These are phyloP conservation scores for Podaxis rugospora DNA, from an alignment of 768 basidiomycete genomes.

Conservation along the genomic window DNA sequence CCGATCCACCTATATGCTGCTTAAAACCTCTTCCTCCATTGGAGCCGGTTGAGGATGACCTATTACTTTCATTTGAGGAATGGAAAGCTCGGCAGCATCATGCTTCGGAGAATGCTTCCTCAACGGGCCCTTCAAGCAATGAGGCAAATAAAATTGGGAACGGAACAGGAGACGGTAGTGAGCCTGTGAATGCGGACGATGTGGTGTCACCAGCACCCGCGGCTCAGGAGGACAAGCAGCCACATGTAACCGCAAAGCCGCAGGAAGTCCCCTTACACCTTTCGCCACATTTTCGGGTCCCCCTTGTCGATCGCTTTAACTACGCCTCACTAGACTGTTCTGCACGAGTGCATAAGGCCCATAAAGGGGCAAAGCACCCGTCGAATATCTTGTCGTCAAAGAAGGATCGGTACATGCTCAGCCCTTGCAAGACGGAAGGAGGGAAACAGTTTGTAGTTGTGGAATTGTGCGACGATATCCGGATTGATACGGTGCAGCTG, in stretches of 20 bases:
- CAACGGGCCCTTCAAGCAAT: conserved; percentile 16
- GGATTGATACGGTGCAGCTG: conserved; percentile 93
- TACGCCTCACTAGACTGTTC: conserved; percentile 93
- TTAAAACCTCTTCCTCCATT: conserved; percentile 49
- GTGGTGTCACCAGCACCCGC: not conserved
- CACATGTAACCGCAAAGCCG: conserved; percentile 18
- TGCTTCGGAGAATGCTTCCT: conserved; percentile 23
- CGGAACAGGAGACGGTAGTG: conserved; percentile 5
- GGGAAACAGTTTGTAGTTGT: conserved; percentile 79
- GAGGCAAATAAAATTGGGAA: conserved; percentile 5
- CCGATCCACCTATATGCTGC: conserved; percentile 64
- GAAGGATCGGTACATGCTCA: conserved; percentile 95
- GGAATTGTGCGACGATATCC: conserved; percentile 96
- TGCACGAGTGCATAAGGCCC: conserved; percentile 83
- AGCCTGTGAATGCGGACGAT: conserved; percentile 11
- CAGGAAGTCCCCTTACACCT: conserved; percentile 32
- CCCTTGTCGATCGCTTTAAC: conserved; percentile 86
- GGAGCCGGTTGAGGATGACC: conserved; percentile 53
- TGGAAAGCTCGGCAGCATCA: conserved; percentile 74
- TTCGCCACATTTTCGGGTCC: conserved; percentile 61
- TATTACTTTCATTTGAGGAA: conserved; percentile 80
- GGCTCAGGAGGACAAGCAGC: conserved; percentile 12
- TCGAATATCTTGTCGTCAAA: conserved; percentile 83
- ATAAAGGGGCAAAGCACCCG: conserved; percentile 76
- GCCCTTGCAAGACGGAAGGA: conserved; percentile 69